Base-by-base conservation (phyloP, 2,329 filamentous ascomycete species). In the Ophiocordyceps camponoti-rufipedis region DNA sequence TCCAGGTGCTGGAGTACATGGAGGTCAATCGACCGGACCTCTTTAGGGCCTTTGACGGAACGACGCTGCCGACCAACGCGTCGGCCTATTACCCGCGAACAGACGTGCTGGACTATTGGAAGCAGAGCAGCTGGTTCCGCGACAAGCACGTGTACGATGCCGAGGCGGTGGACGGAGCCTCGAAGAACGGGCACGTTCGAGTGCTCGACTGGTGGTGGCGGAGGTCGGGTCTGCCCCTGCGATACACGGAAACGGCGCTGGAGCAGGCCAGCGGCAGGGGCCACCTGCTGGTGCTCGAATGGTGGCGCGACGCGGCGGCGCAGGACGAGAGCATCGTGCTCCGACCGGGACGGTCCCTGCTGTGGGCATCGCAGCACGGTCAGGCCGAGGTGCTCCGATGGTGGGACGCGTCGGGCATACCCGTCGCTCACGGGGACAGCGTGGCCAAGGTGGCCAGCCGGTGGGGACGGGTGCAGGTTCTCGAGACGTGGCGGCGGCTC, bases 151-250 rank as follows among this genome's bases (percentile, higher is more conserved):
- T 58, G 40, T 94, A 95, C 60, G 82, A 83, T 44, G 69, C 74
- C 38, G 86, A 94, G 59, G 85, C 87, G 11, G 72, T 96, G 28
- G 87, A 96, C 56, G 83, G 83, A 29, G 89, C 89, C 7, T 93
- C 85, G 1, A 80, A 82, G 45, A 82, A 85, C 47, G 88, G 89
- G 5, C 91, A 87, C 53, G 74, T 93, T 13, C 76, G 85, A 51
- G 80, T 94, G 0, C 71, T 96, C 1, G 84, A 94, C 55, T 94
- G 86, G 84, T 96, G 89, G 89, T 82, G 83, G 58, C 73, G 81
- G 19, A 85, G 82, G 8, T 76, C 74, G 0, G 83, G 82, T 1
- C 69, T 95, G 2, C 77, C 80, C 2, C 70, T 95, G 18, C 81
- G 85, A 52, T 94, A 91, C 61, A 94, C 84, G 11, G 86, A 94